Percentiles rank a stretch among this genome's conserved stretches.
Conservation (phyloP, 2,329 filamentous ascomycete genomes). For the Hymenoscyphus infarciens region DNA sequence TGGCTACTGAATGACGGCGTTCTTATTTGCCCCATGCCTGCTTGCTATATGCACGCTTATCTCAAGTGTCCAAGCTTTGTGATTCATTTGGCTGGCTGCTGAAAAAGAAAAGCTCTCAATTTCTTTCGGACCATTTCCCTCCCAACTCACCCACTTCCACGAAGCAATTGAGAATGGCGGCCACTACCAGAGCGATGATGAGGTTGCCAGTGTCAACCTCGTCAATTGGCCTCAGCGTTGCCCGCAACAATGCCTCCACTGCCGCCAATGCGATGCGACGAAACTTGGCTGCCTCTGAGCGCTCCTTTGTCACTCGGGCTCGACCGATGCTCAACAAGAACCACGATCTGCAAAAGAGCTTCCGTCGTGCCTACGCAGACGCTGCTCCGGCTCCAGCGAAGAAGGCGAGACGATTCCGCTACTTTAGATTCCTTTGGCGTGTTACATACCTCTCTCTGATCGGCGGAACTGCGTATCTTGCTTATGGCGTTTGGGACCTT, state of each 20-base stretch:
- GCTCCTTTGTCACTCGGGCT: conserved; percentile 26
- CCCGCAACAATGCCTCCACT: conserved; percentile 6
- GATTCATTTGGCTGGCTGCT: neutral
- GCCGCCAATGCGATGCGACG: conserved; percentile 25
- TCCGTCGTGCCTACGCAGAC: conserved; percentile 43
- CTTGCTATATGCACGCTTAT: too few species aligned
- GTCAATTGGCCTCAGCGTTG: conserved; percentile 31
- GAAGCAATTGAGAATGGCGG: conserved; percentile 29
- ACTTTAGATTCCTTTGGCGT: conserved; percentile 80
- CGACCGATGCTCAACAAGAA: conserved; percentile 27
- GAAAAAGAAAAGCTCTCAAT: conserved; percentile 3
- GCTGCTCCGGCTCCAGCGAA: conserved; percentile 40
- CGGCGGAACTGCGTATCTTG: conserved; percentile 65
- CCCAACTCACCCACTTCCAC: conserved; percentile 1
- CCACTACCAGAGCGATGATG: conserved; percentile 33
- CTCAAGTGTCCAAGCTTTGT: too few species aligned
- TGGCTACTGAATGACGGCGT: too few species aligned
- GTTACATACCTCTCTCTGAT: conserved; percentile 72
- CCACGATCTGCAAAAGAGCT: conserved; percentile 36
- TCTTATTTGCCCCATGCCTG: too few species aligned
- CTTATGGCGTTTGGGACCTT: conserved; percentile 78
- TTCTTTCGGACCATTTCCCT: conserved; percentile 15
- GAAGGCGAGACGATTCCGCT: conserved; percentile 58
- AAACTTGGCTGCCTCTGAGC: conserved; percentile 30
- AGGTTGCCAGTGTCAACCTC: conserved; percentile 24